Base-by-base conservation (phyloP, 2,329 filamentous ascomycete species). In the Neonectria faginata region DNA sequence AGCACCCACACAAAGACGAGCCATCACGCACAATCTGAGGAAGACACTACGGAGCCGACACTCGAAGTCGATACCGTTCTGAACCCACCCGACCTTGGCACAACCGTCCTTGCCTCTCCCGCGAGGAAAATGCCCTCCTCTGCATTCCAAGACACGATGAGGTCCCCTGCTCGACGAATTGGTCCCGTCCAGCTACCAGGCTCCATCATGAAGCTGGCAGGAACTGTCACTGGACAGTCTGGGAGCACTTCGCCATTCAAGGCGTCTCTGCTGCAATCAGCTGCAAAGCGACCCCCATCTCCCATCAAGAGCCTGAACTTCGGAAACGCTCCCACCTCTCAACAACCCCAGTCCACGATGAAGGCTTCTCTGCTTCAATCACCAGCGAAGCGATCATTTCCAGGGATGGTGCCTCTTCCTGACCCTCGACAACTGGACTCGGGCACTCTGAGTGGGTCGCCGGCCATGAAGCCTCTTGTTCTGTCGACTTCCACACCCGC, bases 71-170 rank as follows among this genome's bases (percentile, higher is more conserved):
- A 76, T 45, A 75, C 67, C n/a, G 68, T 70, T 29, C 69, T 74
- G 8, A 75, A 80, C 16, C 65, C 77, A 6, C 76, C 79, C 7
- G 81, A 84, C 53, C 70, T 79, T 0, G 71, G 74, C 25, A 70
- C 76, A 4, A 75, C 81, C 1, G 76, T 81, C 12, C 76, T 89
- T 47, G 79, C 76, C 20, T 89, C 86, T 48, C 87, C 88, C 2
- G 85, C 87, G n/a, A 84, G 86, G 60, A 82, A 87, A 29, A 80
- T 81, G 9, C 82, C 85, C 2, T 71, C 81, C 5, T 85, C 86
- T 1, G 84, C 87, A 0, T 81, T 79, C 68, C 89, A 85, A 70
- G 87, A 88, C 25, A 77, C 82, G 0, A 78, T 89, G 74, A 86
- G 82, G 66, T 86, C 85, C 2, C 87, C 88, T 0, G 84, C 88